Percentiles rank a stretch among this genome's conserved stretches.
phyloP scores from a whole-genome alignment of 495 filamentous ascomycete genomes.

The Staphylotrichum longicolle region DNA sequence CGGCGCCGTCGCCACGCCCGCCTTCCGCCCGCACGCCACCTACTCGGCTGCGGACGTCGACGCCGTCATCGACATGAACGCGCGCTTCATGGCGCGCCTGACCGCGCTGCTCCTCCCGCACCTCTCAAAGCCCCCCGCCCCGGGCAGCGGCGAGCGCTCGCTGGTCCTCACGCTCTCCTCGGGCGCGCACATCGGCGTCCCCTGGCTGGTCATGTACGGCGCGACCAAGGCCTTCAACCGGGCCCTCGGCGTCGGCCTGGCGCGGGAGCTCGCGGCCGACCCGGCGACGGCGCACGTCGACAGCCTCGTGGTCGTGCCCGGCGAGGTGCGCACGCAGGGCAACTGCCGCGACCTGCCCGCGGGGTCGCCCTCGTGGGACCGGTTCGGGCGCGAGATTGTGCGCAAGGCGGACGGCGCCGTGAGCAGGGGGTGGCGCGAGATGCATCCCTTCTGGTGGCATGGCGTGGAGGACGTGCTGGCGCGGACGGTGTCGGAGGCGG shows the following conservation, averaged over 20 bases:
- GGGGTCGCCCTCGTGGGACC: constrained; percentile 18
- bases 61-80: constrained; percentile 34
- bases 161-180: constrained; percentile 35
- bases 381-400: constrained; percentile 21
- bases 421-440: constrained; percentile 20
- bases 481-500: background rate
- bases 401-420: constrained; percentile 19
- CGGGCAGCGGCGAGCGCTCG: background rate
- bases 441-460: constrained; percentile 22
- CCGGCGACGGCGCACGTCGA: constrained; percentile 25
- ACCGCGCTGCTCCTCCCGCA: constrained; percentile 33
- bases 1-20: constrained; percentile 23
- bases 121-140: constrained; percentile 18
- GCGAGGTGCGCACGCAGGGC: constrained; percentile 26
- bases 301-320: constrained; percentile 24
- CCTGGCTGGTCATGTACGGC: constrained; percentile 33
- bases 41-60: constrained; percentile 31
- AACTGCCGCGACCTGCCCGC: constrained; percentile 20
- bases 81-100: constrained; percentile 39
- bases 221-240: constrained; percentile 34
- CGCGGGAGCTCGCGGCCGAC: constrained; percentile 27
- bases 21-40: constrained; percentile 26
- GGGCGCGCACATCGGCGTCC: constrained; percentile 29
- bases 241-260: constrained; percentile 24
- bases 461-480: background rate